Evolutionary conservation across 257 asterid species (phyloP), one percentile per base, ranked within the genome.

Genomic region (Solanum bulbocastanum): DNA sequence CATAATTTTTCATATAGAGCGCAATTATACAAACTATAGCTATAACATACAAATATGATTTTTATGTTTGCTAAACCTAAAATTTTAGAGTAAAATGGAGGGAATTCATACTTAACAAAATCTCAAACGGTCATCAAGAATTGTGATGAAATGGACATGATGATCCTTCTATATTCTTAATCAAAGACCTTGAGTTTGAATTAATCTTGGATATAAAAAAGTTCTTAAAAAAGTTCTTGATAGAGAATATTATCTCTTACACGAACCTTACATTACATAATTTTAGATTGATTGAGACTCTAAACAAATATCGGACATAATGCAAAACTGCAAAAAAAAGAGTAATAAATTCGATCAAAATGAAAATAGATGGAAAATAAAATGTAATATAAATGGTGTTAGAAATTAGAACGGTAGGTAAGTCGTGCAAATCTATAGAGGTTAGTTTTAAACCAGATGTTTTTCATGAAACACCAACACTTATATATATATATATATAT

Each of bases 371-470:
- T 3, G 2, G 3, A 79, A 6, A 79, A 78, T 14, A 14, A 16
- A 78, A 42, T 78, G 65, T 39, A 79, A 8, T 42, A 5, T 42
- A 79, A 44, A 44, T 79, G 37, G 39, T 79, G 37, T 25, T 44
- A 9, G n/a, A 44, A 79, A 42, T 79, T 79, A 25, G 30, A 81
- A 6, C 46, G 68, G 85, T 81, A 91, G 92, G 96, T 93, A 89
- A 89, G 91, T 92, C 94, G 91, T 87, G 90, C 92, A 81, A 88
- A 87, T 66, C 15, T 30, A 11, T 69, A 39, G 35, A 69, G 36
- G 15, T 39, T 44, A 85, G 60, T 85, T 86, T 32, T 73, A 62
- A 40, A 36, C 87, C 30, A 69, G 6, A 23, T 32, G 36, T 35
- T 68, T 22, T 20, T 33, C 81, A 42, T 39, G 42, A 15, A 40